Evolutionary conservation across 2,329 filamentous ascomycete species (phyloP).

Genomic region (Stenocarpella maydis): DNA sequence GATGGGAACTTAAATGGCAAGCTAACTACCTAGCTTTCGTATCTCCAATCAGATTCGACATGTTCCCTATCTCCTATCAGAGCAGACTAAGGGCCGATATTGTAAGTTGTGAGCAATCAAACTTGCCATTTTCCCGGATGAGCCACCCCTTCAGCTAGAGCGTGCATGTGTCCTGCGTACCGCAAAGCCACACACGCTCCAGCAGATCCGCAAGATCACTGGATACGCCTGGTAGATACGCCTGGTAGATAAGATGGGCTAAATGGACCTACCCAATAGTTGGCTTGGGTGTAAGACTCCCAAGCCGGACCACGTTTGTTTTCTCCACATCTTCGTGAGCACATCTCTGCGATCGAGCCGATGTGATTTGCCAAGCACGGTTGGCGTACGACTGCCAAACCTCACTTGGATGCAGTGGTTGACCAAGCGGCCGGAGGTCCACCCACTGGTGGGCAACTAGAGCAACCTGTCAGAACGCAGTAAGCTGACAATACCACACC

Average conservation of each 20-base stretch:
- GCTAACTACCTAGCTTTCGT: neutral
- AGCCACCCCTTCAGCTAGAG: neutral
- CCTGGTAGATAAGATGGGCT: constrained; percentile 9
- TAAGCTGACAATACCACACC: constrained; percentile 25
- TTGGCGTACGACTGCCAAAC: constrained; percentile 13
- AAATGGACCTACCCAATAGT: neutral
- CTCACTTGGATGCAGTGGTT: constrained; percentile 4
- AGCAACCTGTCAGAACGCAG: constrained; percentile 13
- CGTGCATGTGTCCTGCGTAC: neutral
- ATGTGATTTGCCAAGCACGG: constrained; percentile 1
- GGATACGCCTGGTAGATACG: constrained; percentile 13
- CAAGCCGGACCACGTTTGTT: neutral
- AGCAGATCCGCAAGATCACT: constrained; percentile 16
- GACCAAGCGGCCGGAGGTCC: constrained; percentile 1
- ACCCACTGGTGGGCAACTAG: neutral
- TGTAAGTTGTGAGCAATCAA: neutral
- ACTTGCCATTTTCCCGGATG: neutral
- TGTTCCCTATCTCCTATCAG: neutral
- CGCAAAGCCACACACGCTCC: neutral
- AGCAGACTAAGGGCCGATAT: neutral
- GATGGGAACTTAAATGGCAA: neutral
- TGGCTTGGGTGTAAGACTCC: neutral
- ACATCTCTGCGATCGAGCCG: neutral
- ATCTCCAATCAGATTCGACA: neutral
- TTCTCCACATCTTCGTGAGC: constrained; percentile 15